These are phyloP conservation scores for Otatea glauca DNA, from an alignment of 176 grass and related monocot species.

Conservation along the genomic window DNA sequence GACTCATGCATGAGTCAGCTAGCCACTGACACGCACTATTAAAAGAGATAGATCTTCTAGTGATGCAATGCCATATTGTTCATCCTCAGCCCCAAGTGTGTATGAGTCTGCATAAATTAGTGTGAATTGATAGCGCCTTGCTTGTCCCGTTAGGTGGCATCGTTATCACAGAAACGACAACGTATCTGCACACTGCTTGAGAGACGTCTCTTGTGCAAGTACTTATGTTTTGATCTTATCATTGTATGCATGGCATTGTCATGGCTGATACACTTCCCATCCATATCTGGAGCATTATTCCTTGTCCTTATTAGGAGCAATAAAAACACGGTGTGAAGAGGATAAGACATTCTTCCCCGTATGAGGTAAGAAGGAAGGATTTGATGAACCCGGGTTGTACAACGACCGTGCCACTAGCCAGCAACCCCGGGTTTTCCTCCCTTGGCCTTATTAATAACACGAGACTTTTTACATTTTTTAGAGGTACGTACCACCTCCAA, in stretches of 20 bases:
- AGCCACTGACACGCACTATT: neutral
- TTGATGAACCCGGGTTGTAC: too few relatives aligned
- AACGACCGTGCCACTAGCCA: too few relatives aligned
- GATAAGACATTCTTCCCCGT: too few relatives aligned
- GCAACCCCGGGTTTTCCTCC: too few relatives aligned
- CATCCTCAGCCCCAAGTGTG: neutral
- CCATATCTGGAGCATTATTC: neutral
- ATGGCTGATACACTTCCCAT: neutral
- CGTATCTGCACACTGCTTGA: neutral
- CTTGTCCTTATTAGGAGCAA: neutral
- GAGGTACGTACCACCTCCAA: too few relatives aligned
- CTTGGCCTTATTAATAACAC: neutral
- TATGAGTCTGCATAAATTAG: neutral
- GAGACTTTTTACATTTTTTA: too few relatives aligned
- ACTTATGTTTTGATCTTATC: conserved; percentile 8
- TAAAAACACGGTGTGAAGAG: too few relatives aligned
- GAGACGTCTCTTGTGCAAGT: neutral
- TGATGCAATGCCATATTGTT: neutral
- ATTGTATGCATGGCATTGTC: neutral
- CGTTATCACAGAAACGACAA: neutral
- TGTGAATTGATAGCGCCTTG: neutral
- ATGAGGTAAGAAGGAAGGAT: too few relatives aligned
- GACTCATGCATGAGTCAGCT: conserved; percentile 22
- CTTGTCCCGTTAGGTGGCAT: conserved; percentile 28
- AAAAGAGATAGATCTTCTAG: neutral